phyloP scores from a whole-genome alignment of 108 stramenopile genomes.

The Epithemia pelagica region DNA sequence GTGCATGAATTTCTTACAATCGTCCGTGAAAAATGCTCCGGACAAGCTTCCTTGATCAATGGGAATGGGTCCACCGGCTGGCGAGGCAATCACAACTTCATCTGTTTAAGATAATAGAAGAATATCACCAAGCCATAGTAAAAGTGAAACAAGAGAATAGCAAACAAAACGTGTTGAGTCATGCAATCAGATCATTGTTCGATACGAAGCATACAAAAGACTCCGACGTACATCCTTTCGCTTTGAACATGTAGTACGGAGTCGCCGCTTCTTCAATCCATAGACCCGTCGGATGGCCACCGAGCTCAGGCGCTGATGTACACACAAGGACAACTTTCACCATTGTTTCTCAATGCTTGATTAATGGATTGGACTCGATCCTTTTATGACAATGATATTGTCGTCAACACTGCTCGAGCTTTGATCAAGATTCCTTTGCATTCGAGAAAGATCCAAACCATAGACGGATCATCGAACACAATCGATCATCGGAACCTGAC shows the following conservation, averaged over 20 bases:
- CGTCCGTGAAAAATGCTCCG: constrained; percentile 49
- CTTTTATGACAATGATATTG: no score
- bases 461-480: no score
- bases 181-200: no score
- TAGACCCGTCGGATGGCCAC: constrained; percentile 45
- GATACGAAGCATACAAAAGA: no score
- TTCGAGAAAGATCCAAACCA: no score
- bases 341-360: constrained; percentile 11
- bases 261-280: constrained; percentile 76
- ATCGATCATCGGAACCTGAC: no score
- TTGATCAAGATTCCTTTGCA: no score
- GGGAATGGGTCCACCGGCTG: constrained; percentile 61
- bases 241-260: constrained; percentile 66
- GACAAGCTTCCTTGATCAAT: constrained; percentile 45
- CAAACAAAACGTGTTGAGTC: not conserved
- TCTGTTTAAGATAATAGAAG: constrained; percentile 7
- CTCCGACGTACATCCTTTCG: constrained; percentile 27
- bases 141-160: not conserved
- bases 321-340: constrained; percentile 15
- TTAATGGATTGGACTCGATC: no score
- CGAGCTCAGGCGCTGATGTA: constrained; percentile 8
- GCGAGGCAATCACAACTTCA: constrained; percentile 52
- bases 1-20: constrained; percentile 66
- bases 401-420: no score
- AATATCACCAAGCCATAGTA: not conserved